Evolutionary conservation across 495 filamentous ascomycete species (phyloP), one percentile per base, ranked within the genome.

Genomic region (Cercophora samala): DNA sequence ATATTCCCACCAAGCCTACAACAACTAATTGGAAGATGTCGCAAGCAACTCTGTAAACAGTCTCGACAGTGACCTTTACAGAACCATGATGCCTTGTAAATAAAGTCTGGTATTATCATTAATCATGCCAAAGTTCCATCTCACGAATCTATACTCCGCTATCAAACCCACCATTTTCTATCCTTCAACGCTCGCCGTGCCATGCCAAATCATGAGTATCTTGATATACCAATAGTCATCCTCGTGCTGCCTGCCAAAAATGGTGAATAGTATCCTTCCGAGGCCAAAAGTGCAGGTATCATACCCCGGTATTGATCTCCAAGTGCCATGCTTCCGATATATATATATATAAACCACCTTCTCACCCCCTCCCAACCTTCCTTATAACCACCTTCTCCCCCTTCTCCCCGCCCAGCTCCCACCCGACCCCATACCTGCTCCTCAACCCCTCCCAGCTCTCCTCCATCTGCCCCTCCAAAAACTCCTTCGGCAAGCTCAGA

Each of bases 361-460:
- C 8, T 46, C 37, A 46, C 13, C 37, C 37, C 37, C 37, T 46
- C 37, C 37, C 37, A 46, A 79, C 74, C 73, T 81, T 87, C 69
- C 87, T 84, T 70, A 97, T 91, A 26, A 91, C 85, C 54, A 96
- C 85, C 67, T 80, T 89, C 11, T 85, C 60, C 26, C 64, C 84
- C 1, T 81, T 87, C 26, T 64, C 84, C 1, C 81, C 87, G 53
- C 89, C 86, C 71, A 89, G 76, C 75, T 92, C 84, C 95, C 95
- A 99, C 2, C 90, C 89, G 2, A 97, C 87, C 6, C 88, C 86
- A 74, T 90, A 84, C 68, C 82, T 76, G 18, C 83, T 82, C 67
- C 71, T 82, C 70, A 98, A 75, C 66, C 85, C 87, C 42, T 85
- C 82, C 94, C 94, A 99, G 42, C 70, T 66, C 59, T 79, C 74